A percentile compares a stretch with the other conserved stretches of the same genome.
phyloP scores from a whole-genome alignment of 2,329 filamentous ascomycete species.

The Xylariaceae sp. region DNA sequence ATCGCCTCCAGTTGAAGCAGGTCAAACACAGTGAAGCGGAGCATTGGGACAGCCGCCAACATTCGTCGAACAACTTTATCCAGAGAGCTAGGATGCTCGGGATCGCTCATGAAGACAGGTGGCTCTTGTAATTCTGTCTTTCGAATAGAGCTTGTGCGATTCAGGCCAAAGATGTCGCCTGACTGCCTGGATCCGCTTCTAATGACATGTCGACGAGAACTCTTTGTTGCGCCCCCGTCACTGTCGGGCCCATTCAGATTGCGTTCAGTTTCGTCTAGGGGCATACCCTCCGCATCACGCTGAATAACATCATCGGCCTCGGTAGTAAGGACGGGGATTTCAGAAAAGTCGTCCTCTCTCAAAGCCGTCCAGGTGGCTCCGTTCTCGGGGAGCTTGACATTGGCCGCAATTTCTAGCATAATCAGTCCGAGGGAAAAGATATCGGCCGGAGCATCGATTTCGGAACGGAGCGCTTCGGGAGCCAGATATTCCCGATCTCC shows the following conservation, averaged over 20 bases:
- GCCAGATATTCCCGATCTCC: slow-evolving; percentile 96
- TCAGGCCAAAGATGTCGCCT: slow-evolving; percentile 42
- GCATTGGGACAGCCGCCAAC: slow-evolving; percentile 68
- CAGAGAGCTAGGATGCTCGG: slow-evolving; percentile 65
- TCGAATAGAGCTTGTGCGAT: slow-evolving; percentile 44
- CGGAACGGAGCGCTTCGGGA: slow-evolving; percentile 81
- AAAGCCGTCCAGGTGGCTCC: slow-evolving; percentile 87
- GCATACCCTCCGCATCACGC: slow-evolving; percentile 70
- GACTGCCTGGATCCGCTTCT: slow-evolving; percentile 29
- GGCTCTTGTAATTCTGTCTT: slow-evolving; percentile 54
- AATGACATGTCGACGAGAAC: slow-evolving; percentile 26
- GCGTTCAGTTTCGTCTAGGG: slow-evolving; percentile 43
- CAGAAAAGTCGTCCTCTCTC: slow-evolving; percentile 81
- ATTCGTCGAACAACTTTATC: slow-evolving; percentile 83
- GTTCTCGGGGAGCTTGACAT: slow-evolving; percentile 90
- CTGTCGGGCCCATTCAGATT: slow-evolving; percentile 33
- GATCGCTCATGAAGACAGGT: slow-evolving; percentile 84
- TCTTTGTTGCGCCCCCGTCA: slow-evolving; percentile 22
- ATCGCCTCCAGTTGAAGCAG: slow-evolving; percentile 69
- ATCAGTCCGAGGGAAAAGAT: slow-evolving; percentile 93
- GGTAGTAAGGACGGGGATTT: slow-evolving; percentile 83
- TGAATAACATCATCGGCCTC: slow-evolving; percentile 66
- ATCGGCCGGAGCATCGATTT: slow-evolving; percentile 85
- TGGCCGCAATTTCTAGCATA: slow-evolving; percentile 89
- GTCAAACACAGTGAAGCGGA: slow-evolving; percentile 69